Evolutionary conservation across 352 stramenopile species (phyloP), one percentile per base, ranked within the genome.

Genomic region (Phytophthora quininea): DNA sequence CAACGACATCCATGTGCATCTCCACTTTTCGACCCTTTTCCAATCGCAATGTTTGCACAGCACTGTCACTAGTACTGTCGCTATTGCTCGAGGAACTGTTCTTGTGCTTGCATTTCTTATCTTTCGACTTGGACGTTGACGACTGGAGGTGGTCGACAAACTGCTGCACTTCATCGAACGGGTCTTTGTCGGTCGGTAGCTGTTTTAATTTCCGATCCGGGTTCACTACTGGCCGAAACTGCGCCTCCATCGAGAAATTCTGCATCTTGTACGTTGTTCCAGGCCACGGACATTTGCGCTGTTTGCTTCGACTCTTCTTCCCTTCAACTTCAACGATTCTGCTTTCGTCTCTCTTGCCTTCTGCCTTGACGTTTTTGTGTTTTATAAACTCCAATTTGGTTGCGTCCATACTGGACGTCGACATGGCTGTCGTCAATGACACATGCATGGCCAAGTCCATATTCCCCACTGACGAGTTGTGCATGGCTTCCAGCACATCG

Each of bases 1-100:
- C 73, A 6, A 80, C 71, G 8, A 95, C 84, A 51, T 95, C 83
- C 32, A 95, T 62, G 63, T 95, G 87, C 87, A 95, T 95, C 53
- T 95, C 84, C 48, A 91, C 70, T 31, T 80, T 89, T 10, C 87
- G 80, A 5, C 82, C 82, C 24, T 91, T 91, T 0, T 84, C 55
- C 7, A 93, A 38, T 0, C 66, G 75, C 51, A 90, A 47, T 2
- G 76, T 67, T 32, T 79, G 77, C 7, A 58, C 12, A 2, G 45
- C 31, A 5, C 58, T 63, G 0, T 68, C 73, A 33, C 49, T 61
- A 24, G 31, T 57, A 15, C 50, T 50, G 38, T 29, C 67, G 27
- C 48, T 64, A n/a, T 42, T 46, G 19, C 52, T 68, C 8, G 33
- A 35, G 12, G 48, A 71, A 24, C 32, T 71, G 8, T 54, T 29